These are phyloP conservation scores for Plasmodium inui DNA, from an alignment of 169 alveolate genomes.

Conservation along the genomic window DNA sequence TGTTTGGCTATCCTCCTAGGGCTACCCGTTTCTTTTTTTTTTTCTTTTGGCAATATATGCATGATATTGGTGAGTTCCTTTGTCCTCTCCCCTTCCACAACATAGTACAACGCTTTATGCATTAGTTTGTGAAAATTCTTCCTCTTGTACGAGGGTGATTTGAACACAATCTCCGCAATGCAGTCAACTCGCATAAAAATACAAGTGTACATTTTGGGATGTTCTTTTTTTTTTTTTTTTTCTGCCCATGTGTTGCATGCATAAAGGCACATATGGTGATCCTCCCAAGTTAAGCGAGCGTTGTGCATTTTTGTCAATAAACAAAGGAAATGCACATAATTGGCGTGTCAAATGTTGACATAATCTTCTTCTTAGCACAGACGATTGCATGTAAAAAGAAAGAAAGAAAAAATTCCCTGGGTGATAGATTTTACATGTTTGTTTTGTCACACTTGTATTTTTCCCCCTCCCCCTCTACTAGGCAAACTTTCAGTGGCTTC, in stretches of 20 bases:
- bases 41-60: background rate
- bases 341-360: background rate
- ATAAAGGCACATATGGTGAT: background rate
- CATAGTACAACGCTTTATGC: background rate
- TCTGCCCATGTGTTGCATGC: slow-evolving; percentile 3
- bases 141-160: background rate
- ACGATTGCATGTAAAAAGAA: background rate
- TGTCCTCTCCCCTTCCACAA: background rate
- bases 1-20: background rate
- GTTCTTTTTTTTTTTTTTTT: background rate
- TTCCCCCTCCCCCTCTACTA: background rate
- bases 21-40: background rate
- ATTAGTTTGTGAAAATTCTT: background rate
- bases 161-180: background rate
- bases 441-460: background rate
- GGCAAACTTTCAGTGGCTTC: background rate
- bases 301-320: background rate
- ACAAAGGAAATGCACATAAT: background rate
- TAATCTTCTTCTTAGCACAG: background rate
- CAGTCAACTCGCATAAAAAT: background rate
- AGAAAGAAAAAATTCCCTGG: background rate
- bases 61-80: background rate
- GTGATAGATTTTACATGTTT: background rate
- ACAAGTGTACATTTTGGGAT: background rate
- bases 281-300: background rate